Percentiles rank a stretch among this genome's conserved stretches.
These are phyloP conservation scores for Phytopythium vexans DNA, from an alignment of 352 stramenopile species.

Conservation along the genomic window DNA sequence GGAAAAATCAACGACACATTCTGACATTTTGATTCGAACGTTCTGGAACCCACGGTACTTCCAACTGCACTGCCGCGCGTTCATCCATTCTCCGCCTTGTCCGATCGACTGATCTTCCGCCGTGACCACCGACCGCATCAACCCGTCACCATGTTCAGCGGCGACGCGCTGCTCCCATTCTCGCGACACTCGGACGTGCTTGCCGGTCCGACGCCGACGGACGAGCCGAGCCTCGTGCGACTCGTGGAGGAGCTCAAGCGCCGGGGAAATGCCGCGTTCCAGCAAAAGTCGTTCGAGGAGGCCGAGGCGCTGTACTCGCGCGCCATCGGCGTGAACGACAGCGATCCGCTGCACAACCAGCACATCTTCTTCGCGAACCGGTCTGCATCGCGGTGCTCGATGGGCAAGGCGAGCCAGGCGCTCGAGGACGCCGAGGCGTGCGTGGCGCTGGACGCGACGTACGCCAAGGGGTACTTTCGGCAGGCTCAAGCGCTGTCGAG, in stretches of 20 bases:
- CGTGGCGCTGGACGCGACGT: slow-evolving; percentile 47
- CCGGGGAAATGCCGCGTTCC: slow-evolving; percentile 84
- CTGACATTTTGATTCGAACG: not conserved
- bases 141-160: slow-evolving; percentile 43
- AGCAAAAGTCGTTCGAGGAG: slow-evolving; percentile 84
- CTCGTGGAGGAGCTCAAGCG: slow-evolving; percentile 88
- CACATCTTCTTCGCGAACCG: slow-evolving; percentile 89
- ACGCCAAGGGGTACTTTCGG: slow-evolving; percentile 85
- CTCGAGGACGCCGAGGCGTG: slow-evolving; percentile 72
- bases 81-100: not conserved
- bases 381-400: slow-evolving; percentile 77
- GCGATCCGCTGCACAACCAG: slow-evolving; percentile 51
- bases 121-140: not conserved
- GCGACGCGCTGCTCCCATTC: slow-evolving; percentile 66
- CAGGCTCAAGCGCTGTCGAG: slow-evolving; percentile 74
- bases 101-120: not conserved
- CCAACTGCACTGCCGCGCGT: not conserved
- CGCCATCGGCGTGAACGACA: slow-evolving; percentile 83
- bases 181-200: slow-evolving; percentile 82
- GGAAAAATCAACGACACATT: too few species aligned
- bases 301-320: slow-evolving; percentile 96
- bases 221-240: slow-evolving; percentile 42
- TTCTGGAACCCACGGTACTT: not conserved
- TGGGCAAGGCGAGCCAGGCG: slow-evolving; percentile 67
- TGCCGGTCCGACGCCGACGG: slow-evolving; percentile 40